Percentiles rank a stretch among this genome's conserved stretches.
phyloP scores from a whole-genome alignment of 2,329 filamentous ascomycete genomes.

The Diaporthe citriasiana region DNA sequence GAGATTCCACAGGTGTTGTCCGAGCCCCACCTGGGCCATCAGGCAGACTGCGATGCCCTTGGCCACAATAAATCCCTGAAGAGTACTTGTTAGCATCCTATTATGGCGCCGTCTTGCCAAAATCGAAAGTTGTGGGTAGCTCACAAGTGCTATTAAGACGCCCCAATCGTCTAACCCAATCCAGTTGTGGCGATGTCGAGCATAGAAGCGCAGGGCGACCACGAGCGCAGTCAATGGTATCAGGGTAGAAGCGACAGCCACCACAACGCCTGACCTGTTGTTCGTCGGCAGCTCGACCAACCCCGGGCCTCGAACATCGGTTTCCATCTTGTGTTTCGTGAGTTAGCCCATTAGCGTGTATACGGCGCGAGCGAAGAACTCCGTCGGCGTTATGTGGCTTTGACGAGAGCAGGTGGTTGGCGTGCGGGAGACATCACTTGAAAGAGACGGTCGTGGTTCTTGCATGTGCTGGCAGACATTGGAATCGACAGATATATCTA shows the following conservation, averaged over 20 bases:
- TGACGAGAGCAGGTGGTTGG: not conserved
- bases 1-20: slow-evolving; percentile 25
- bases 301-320: slow-evolving; percentile 17
- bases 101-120: too few relatives aligned
- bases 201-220: slow-evolving; percentile 21
- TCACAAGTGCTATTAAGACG: not conserved
- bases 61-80: not conserved
- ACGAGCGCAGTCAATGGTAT: slow-evolving; percentile 13
- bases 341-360: slow-evolving; percentile 17
- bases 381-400: not conserved
- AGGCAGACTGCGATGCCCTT: not conserved
- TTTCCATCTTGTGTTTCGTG: slow-evolving; percentile 14
- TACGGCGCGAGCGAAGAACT: not conserved
- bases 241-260: not conserved
- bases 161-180: slow-evolving; percentile 18
- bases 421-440: not conserved
- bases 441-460: not conserved
- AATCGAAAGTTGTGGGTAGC: not conserved
- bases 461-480: not conserved
- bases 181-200: slow-evolving; percentile 12
- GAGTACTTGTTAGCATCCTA: not conserved
- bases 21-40: slow-evolving; percentile 28
- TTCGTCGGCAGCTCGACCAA: slow-evolving; percentile 13
- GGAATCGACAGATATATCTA: slow-evolving; percentile 9
- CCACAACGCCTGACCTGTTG: not conserved